Evolutionary conservation across 139 green algal species (phyloP), one percentile per base, ranked within the genome.

Genomic region (Dunaliella sp.): DNA sequence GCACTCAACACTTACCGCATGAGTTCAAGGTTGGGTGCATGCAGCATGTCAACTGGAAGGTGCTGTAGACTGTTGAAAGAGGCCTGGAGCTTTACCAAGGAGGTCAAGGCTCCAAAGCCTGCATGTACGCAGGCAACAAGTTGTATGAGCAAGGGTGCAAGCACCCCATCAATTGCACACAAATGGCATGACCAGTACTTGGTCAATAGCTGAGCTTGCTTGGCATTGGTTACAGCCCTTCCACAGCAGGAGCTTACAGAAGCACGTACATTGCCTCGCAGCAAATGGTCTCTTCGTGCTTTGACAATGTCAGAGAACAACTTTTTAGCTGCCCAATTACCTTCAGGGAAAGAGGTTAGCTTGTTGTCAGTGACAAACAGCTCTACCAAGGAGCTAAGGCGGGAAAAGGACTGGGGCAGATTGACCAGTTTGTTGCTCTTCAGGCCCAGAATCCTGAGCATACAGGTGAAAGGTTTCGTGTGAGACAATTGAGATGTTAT

Each of bases 361-460:
- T 83, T 21, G 88, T 97, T 97, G 87, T 97, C 93, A 25, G 94
- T 95, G 35, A 95, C 80, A 81, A 95, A 95, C 2, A 95, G 86
- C 86, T 95, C 92, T 35, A 94, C 93, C 38, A 95, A 86, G 30
- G 35, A 65, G 0, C 35, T 86, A 3, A 93, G 83, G 31, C 72
- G 35, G n/a, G 72, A 87, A 83, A 94, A 86, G 80, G 59, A 87
- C 35, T 65, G 48, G 30, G 92, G 92, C 81, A 95, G 87, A 22
- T 36, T 12, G 1, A 35, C 65, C 35, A 95, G 85, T 82, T 84
- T 73, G 86, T 93, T 93, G 84, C 84, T 87, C 59, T 93, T 93
- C 32, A 93, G 86, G 12, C 90, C 90, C 37, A 93, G 83, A 28
- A 87, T 80, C 48, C 84, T 25, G 38, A 16, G 77, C 3, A 16